phyloP scores from a whole-genome alignment of 2,329 filamentous ascomycete genomes.

The Byssochlamys sp. region DNA sequence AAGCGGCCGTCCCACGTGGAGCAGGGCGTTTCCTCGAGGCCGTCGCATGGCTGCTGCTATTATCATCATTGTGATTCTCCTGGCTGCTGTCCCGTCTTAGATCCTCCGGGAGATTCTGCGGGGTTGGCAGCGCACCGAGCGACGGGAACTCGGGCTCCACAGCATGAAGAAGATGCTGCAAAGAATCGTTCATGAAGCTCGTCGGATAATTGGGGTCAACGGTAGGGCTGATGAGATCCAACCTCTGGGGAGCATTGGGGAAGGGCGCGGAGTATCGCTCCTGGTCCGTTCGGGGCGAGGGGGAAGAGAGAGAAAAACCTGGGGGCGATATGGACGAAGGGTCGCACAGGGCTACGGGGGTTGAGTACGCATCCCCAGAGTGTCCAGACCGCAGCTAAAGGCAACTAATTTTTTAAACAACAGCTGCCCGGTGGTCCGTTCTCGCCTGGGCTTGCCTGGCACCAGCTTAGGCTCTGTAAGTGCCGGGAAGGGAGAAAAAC shows the following conservation, averaged over 20 bases:
- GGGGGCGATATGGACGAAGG: background rate
- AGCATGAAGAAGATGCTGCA: slow-evolving; percentile 8
- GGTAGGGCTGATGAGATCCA: background rate
- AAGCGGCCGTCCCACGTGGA: slow-evolving; percentile 11
- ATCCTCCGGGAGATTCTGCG: slow-evolving; percentile 1
- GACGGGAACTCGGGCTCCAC: slow-evolving; percentile 6
- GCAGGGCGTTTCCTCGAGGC: slow-evolving; percentile 8
- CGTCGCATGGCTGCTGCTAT: background rate
- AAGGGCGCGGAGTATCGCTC: background rate
- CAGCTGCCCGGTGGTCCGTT: background rate
- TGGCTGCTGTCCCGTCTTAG: background rate
- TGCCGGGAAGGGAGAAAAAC: background rate
- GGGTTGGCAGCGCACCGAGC: slow-evolving; percentile 5
- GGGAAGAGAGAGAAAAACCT: background rate
- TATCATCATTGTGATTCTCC: background rate
- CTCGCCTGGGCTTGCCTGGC: background rate
- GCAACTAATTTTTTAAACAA: background rate
- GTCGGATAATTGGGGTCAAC: background rate
- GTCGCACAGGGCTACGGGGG: background rate
- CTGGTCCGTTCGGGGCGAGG: background rate
- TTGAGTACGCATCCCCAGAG: background rate
- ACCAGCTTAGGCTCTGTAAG: background rate
- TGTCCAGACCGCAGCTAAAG: background rate
- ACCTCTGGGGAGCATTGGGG: background rate
- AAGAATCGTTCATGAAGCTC: slow-evolving; percentile 6